These are phyloP conservation scores for Sicyos baderoa DNA, from an alignment of 306 rosid genomes.

Conservation along the genomic window DNA sequence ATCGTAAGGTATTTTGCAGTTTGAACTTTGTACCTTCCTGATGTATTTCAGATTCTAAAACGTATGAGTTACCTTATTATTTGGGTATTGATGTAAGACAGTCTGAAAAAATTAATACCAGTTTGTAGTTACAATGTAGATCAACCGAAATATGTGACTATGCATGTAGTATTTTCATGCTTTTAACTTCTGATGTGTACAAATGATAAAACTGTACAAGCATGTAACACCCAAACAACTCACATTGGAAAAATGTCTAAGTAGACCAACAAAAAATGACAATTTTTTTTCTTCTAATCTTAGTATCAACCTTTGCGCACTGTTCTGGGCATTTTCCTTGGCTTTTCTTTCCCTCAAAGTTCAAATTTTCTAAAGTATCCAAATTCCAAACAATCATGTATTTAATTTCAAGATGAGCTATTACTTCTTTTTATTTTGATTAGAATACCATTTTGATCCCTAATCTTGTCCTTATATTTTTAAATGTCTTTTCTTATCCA, in stretches of 20 bases:
- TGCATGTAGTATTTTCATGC: neutral
- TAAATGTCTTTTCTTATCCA: too few relatives aligned
- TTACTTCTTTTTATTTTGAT: neutral
- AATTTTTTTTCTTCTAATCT: neutral
- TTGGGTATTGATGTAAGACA: neutral
- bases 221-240: neutral
- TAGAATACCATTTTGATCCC: too few relatives aligned
- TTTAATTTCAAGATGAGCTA: neutral
- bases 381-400: conserved; percentile 5
- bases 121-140: neutral
- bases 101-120: neutral
- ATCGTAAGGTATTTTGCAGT: conserved; percentile 52
- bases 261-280: neutral
- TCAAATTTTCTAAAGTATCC: neutral
- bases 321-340: neutral
- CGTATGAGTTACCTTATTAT: neutral
- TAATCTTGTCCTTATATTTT: too few relatives aligned
- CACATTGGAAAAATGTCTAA: neutral
- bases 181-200: neutral
- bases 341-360: neutral
- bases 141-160: neutral
- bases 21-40: neutral
- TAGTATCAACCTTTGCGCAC: neutral
- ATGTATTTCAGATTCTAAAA: neutral
- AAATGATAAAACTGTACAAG: neutral